phyloP scores from a whole-genome alignment of 176 grass and related monocot genomes.

The Zea mays region DNA sequence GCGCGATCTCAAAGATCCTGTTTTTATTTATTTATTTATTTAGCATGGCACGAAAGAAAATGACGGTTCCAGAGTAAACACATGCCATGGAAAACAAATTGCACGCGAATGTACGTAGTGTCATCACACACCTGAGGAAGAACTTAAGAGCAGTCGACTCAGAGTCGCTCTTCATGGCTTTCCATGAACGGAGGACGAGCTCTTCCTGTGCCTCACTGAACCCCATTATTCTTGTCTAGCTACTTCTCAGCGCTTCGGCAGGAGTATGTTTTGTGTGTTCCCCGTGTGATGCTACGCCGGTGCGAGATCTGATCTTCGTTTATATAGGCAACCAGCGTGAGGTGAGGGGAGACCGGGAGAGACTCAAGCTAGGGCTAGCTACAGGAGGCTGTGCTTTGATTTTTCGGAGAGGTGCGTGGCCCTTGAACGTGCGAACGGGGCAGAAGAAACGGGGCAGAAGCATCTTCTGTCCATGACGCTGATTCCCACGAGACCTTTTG shows the following conservation, averaged over 20 bases:
- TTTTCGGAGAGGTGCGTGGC: neutral
- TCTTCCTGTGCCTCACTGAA: conserved; percentile 72
- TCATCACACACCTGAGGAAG: conserved; percentile 56
- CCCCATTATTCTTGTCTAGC: conserved; percentile 7
- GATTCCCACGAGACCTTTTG: neutral
- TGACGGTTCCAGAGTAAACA: neutral
- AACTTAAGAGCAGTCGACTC: conserved; percentile 64
- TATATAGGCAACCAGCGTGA: conserved; percentile 20
- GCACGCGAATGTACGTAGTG: neutral
- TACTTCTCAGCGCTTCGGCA: neutral
- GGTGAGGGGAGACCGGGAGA: too few species aligned
- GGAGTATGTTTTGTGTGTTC: neutral
- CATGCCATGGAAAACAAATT: neutral
- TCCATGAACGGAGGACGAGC: conserved; percentile 76
- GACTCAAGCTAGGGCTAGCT: too few species aligned
- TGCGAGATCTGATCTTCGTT: conserved; percentile 20
- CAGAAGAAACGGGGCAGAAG: conserved; percentile 23
- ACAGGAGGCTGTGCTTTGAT: neutral
- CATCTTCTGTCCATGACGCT: neutral
- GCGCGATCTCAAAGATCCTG: conserved; percentile 76
- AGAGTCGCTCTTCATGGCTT: conserved; percentile 64
- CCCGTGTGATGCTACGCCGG: neutral
- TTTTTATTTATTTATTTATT: neutral
- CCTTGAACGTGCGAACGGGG: conserved; percentile 11
- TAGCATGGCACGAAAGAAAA: neutral